Evolutionary conservation across 2,329 filamentous ascomycete species (phyloP).

Genomic region (Fusarium sp.): DNA sequence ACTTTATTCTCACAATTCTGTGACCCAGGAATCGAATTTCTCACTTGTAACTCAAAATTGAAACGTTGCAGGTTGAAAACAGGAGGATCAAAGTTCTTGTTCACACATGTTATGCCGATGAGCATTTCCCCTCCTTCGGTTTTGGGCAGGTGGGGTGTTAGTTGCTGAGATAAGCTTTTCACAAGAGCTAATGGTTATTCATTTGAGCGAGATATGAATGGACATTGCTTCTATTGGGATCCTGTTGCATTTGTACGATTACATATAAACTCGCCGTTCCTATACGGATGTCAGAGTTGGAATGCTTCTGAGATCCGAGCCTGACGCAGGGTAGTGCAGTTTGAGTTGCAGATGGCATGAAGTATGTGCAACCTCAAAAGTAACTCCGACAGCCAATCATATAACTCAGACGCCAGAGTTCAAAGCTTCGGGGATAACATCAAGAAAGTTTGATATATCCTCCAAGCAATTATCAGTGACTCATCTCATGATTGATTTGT

Average conservation of each 20-base stretch:
- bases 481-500: background rate
- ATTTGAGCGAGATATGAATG: background rate
- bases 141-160: constrained; percentile 42
- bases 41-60: constrained; percentile 9
- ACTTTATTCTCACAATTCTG: background rate
- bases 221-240: background rate
- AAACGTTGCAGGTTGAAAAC: constrained; percentile 10
- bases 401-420: background rate
- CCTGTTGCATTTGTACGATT: background rate
- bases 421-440: background rate
- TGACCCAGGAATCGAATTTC: background rate
- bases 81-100: background rate
- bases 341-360: constrained; percentile 22
- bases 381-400: constrained; percentile 18
- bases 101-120: constrained; percentile 5
- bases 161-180: constrained; percentile 43
- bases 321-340: constrained; percentile 14
- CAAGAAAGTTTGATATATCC: background rate
- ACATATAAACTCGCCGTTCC: background rate
- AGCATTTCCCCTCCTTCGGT: constrained; percentile 42
- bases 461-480: background rate
- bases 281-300: background rate
- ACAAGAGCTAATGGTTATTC: background rate
- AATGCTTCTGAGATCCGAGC: background rate
- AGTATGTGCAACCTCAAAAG: constrained; percentile 24